Evolutionary conservation across 2,329 filamentous ascomycete genomes (phyloP), one percentile per base, ranked within the genome.

Genomic region (Sporothrix schenckii): DNA sequence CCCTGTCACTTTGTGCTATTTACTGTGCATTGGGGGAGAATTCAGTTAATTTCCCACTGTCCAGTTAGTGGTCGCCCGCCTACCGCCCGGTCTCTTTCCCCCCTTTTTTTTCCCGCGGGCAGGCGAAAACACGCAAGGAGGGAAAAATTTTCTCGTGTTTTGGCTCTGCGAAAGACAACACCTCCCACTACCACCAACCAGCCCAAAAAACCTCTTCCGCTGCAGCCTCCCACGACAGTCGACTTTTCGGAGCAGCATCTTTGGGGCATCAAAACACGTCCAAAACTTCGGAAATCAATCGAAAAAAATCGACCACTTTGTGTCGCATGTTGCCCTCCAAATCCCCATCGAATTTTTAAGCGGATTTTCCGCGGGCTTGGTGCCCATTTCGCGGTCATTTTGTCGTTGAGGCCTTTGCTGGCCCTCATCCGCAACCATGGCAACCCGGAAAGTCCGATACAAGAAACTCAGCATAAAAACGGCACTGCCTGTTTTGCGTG

Each of bases 391-490:
- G 21, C 70, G 52, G 19, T 54, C 63, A 65, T 44, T 56, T 16
- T 49, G 30, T 47, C 30, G 41, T 19, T 24, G 70, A 52, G 66
- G 70, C 68, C 47, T 65, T 66, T 63, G 61, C 56, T 63, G 67
- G 65, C 65, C 39, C 63, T 61, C 52, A 68, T 19, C 68, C 76
- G 78, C 79, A 79, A 77, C 78, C 83, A 88, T 88, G 86, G 86
- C 85, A 75, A 87, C 85, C 78, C 83, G 89, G 81, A 90, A 90
- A 82, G 89, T 93, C 79, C 87, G 91, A 80, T 90, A 92, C 86
- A 91, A 93, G 84, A 98, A 98, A 86, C 88, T 97, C 81, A 95
- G 91, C 82, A 89, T 92, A 78, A 97, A 97, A 85, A 93, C 93
- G 80, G 89, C 89, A 77, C 89, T 97, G 78, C 90, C 90, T 72